Base-by-base conservation (phyloP, 2,329 filamentous ascomycete genomes). In the Sclerotinia minor region DNA sequence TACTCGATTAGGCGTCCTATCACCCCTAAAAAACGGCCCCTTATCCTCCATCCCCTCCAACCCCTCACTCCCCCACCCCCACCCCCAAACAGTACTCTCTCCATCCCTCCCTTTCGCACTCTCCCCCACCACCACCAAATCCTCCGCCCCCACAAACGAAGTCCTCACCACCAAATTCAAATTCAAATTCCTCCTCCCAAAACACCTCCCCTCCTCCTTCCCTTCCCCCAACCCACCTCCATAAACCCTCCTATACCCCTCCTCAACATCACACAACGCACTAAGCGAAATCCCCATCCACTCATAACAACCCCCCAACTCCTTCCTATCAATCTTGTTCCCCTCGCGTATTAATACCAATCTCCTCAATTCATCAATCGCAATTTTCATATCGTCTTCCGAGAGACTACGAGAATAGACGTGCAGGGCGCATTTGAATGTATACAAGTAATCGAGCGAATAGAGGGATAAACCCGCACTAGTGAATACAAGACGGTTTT, bases 401-500 rank as follows among this genome's bases (percentile, higher is more conserved):
- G 72, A 67, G 5, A 74, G 79, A 75, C 80, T 82, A 68, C 80
- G 80, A 5, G 84, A 81, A 75, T 89, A 89, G 71, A 82, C 82
- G 24, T 84, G 81, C 15, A 90, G 80, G 0, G 86, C 85, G 58
- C 81, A 81, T 76, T 89, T 89, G 79, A 90, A 86, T 53, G 84
- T 87, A 78, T 89, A 90, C 57, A 89, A 77, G 61, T 85, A 82
- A 76, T 90, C 87, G 15, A 89, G 81, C 0, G 85, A 82, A 19
- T 89, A 76, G 9, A 90, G 78, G 0, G 83, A 87, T 15, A 90
- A 80, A 24, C 86, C 85, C 35, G 85, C 83, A 2, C 84, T 82
- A 2, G 83, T 82, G 79, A 88, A 89, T 65, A 90, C 80, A 32
- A 86, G 77, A 68, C 88, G 84, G 74, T 88, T 86, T 72, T 90